These are phyloP conservation scores for Chlorella sp. DNA, from an alignment of 139 green algal species.

Conservation along the genomic window DNA sequence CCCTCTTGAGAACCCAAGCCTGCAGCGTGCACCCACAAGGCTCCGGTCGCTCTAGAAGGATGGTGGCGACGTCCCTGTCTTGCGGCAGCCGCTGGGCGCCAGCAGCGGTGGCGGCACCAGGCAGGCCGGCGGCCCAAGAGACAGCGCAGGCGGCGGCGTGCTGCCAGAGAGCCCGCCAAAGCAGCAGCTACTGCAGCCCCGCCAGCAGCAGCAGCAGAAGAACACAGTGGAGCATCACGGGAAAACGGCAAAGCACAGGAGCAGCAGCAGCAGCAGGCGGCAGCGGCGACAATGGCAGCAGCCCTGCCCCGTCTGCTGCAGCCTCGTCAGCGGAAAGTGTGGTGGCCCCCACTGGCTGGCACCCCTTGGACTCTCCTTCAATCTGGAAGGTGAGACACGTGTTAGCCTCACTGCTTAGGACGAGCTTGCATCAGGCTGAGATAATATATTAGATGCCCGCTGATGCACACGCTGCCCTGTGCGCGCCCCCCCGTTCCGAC, in stretches of 20 bases:
- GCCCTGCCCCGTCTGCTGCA: not conserved
- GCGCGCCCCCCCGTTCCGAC: no score
- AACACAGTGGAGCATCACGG: not conserved
- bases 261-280: not conserved
- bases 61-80: no score
- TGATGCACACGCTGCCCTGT: no score
- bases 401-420: no score
- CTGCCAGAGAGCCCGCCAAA: not conserved
- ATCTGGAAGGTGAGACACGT: slow-evolving; percentile 38
- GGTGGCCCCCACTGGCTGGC: slow-evolving; percentile 27
- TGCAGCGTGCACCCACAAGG: no score
- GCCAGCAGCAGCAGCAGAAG: not conserved
- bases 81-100: not conserved
- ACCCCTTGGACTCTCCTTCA: slow-evolving; percentile 12
- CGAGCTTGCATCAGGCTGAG: not conserved
- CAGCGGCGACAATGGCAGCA: not conserved
- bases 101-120: not conserved
- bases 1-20: no score
- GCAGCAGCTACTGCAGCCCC: not conserved
- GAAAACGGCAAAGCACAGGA: not conserved
- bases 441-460: no score
- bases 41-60: no score
- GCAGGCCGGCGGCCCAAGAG: not conserved
- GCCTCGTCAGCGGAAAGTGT: not conserved
- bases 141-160: not conserved